Evolutionary conservation across 208 protist species (phyloP).

Genomic region (Porcisia hertigi): DNA sequence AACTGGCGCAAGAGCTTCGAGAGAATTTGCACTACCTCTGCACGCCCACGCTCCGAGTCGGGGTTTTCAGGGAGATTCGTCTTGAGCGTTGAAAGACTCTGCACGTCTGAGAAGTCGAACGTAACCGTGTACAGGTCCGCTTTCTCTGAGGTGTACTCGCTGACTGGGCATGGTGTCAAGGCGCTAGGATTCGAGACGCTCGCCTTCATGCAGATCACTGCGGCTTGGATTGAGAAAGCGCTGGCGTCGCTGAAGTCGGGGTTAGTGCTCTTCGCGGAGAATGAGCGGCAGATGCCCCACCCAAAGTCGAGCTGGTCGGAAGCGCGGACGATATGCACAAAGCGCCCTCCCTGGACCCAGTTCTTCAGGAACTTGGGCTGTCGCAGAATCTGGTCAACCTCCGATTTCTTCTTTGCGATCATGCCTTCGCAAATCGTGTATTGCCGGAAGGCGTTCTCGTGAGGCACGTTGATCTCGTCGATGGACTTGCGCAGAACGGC

Average conservation of each 20-base stretch:
- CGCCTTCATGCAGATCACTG: constrained; percentile 84
- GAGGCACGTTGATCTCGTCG: constrained; percentile 56
- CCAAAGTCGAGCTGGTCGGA: constrained; percentile 74
- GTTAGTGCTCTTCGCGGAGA: constrained; percentile 55
- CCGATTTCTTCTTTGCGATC: constrained; percentile 65
- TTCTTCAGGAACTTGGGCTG: constrained; percentile 92
- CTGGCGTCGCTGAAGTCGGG: constrained; percentile 63
- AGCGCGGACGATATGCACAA: constrained; percentile 84
- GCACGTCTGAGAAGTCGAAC: constrained; percentile 87
- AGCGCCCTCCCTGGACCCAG: constrained; percentile 96
- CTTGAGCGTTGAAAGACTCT: constrained; percentile 71
- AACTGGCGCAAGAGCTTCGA: constrained; percentile 77
- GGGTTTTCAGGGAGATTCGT: constrained; percentile 78
- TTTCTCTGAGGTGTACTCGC: constrained; percentile 74
- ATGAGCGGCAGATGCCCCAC: constrained; percentile 88
- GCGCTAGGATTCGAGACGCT: constrained; percentile 38
- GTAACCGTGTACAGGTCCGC: constrained; percentile 86
- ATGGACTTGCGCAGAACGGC: constrained; percentile 64
- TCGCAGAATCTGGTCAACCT: constrained; percentile 70
- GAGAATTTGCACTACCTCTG: constrained; percentile 79
- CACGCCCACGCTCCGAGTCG: constrained; percentile 72
- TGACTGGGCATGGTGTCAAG: constrained; percentile 77
- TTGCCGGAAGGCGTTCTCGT: constrained; percentile 85
- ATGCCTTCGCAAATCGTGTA: constrained; percentile 84
- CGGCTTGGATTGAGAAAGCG: constrained; percentile 68